Evolutionary conservation across 208 protist genomes (phyloP), one percentile per base, ranked within the genome.

Genomic region (Lotmaria passim): DNA sequence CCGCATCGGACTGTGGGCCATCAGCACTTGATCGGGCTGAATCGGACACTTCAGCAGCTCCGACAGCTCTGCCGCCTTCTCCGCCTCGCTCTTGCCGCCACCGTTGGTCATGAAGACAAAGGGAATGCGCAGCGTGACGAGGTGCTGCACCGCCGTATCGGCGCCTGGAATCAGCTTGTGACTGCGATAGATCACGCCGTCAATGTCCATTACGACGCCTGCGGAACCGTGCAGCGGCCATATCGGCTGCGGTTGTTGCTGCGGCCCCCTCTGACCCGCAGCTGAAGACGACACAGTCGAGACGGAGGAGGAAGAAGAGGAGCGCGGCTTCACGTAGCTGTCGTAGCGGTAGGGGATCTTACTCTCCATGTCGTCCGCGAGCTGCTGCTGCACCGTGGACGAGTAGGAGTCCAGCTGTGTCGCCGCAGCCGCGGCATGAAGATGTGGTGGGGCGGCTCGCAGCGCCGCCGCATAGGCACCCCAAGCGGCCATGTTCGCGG

Each of bases 31-130:
- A 36, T 46, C 41, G 15, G 78, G 43, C 26, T 75, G 47, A 64
- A 96, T 89, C 14, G 52, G 67, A 33, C 78, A 89, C 7, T 72
- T 68, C 26, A 96, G 51, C 14, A 96, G 57, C 51, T 64, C 30
- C 24, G 83, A 89, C n/a, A 94, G 75, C 71, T 91, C 75, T 36
- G 43, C 68, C 0, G 91, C 91, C 78, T 94, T 96, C 26, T 79
- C 83, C 19, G 67, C 87, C 77, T 94, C 89, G 11, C 72, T 85
- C 21, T 69, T 65, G 23, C 71, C 75, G 24, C 86, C 83, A 38
- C 88, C 87, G 63, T 96, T 96, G n/a, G 85, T 91, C 81, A 96
- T 84, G 60, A 96, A 93, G 30, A 91, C 41, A 61, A 95, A 86
- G 6, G 92, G 92, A 46, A 96, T 88, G 19, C 75, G 73, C 31